Evolutionary conservation across 352 stramenopile genomes (phyloP).

Genomic region (Globisporangium rhizosaccharum): DNA sequence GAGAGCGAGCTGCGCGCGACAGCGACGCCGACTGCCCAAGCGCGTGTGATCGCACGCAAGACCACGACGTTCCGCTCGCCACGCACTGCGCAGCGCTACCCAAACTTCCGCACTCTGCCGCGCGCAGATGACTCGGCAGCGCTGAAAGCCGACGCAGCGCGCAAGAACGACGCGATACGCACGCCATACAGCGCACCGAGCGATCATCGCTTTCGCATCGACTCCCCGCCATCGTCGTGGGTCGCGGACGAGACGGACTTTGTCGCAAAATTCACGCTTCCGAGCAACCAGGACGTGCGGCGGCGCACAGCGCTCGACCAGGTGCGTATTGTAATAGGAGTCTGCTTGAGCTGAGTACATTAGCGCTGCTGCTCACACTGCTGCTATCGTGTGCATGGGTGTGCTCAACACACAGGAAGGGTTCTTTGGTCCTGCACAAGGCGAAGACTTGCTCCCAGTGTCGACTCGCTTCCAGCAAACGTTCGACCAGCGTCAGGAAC

Average conservation of each 20-base stretch:
- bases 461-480: constrained; percentile 26
- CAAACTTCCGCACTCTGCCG: constrained; percentile 23
- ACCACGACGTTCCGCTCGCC: constrained; percentile 17
- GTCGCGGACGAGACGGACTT: constrained; percentile 35
- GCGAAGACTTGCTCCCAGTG: constrained; percentile 26
- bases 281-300: constrained; percentile 60
- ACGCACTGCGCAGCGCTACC: constrained; percentile 15
- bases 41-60: constrained; percentile 7
- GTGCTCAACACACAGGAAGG: constrained; percentile 21
- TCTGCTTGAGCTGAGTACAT: neutral
- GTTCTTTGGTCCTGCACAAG: constrained; percentile 35
- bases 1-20: constrained; percentile 3
- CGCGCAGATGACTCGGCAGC: constrained; percentile 19
- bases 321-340: constrained; percentile 12
- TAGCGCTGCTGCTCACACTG: neutral
- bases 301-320: constrained; percentile 48
- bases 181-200: constrained; percentile 42
- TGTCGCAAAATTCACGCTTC: constrained; percentile 55
- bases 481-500: constrained; percentile 7
- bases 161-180: constrained; percentile 35
- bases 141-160: constrained; percentile 35
- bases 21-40: neutral
- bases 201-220: constrained; percentile 36
- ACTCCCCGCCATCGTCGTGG: constrained; percentile 21
- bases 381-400: neutral